Evolutionary conservation across 345 rosid genomes (phyloP), one percentile per base, ranked within the genome.

Genomic region (Populus euphratica): DNA sequence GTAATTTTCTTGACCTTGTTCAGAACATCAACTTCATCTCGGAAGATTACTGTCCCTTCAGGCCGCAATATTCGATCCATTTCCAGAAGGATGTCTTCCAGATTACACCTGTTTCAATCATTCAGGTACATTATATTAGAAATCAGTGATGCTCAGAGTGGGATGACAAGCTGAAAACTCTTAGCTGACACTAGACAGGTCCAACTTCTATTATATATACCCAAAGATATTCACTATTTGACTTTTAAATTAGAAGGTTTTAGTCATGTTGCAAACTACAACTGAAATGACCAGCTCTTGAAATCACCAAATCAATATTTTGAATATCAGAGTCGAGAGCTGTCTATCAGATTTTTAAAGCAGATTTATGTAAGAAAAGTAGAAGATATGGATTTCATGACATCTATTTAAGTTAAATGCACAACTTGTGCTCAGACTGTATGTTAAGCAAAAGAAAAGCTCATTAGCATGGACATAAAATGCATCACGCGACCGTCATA

Each of bases 31-130:
- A 96, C 98, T 64, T 85, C 94, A 1, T 96, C 99, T 59, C 98
- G 87, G 85, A 93, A 73, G 41, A 96, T 87, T 69, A 93, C 90
- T 38, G 88, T 65, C 41, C 99, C 98, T 86, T 93, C 94, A 16
- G 99, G 99, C 66, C 99, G 87, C 81, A 96, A 79, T 75, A 93
- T 91, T 31, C 98, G 89, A 73, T 96, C 99, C 86, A 91, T 89
- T 79, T 96, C 99, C 29, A 93, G 91, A 74, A 96, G 96, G 63
- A 96, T 92, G 76, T 90, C 95, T 81, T 96, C 99, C 25, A 85
- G 38, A 62, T 86, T 91, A 81, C 99, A 96, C 80, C 99, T 96
- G 81, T 77, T 16, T 44, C 8, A 70, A 39, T 13, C 70, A 76
- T 23, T 41, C 59, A 43, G 31, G 50, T 27, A n/a, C 43, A 76